Evolutionary conservation across 169 alveolate species (phyloP), one percentile per base, ranked within the genome.

Genomic region (Plasmodium reichenowi): DNA sequence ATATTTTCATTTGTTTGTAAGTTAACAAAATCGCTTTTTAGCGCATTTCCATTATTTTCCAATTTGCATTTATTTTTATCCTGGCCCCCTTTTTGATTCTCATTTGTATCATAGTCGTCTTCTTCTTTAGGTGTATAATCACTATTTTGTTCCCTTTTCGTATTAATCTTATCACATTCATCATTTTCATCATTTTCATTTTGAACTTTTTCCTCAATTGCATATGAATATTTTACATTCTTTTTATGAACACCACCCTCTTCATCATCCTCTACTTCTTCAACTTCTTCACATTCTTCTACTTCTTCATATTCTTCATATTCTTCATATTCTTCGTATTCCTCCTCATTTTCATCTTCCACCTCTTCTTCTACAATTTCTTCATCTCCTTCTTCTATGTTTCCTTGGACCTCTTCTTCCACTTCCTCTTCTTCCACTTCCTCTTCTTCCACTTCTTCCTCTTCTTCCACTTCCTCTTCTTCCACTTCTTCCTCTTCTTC

Each of bases 351-450:
- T 7, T 22, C 43, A 12, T 26, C 26, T 88, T 45, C 70, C 2
- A 13, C 64, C 54, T 17, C 24, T 38, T 83, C 88, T 32, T 90
- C 90, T 10, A 54, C 56, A 22, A 7, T 59, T 20, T 24, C 72
- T 62, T 29, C 86, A 22, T 9, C 85, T 8, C 26, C 72, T 22
- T 29, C 72, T 58, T 50, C 72, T 86, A 72, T 62, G 9, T 13
- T 29, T 70, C 38, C 45, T 20, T 6, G 24, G 22, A 47, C 60
- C 17, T 60, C 75, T 17, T 43, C 76, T 13, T 78, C 32, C 15
- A 50, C 88, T 15, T 63, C 83, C 10, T 13, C 71, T 38, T 50
- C 85, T 12, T 22, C 70, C 17, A 2, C 80, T 29, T 29, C 73
- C 45, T 10, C 63, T 1, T 26, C 64, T 68, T 64, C 86, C 13